Percentiles rank a stretch among this genome's conserved stretches.
These are phyloP conservation scores for Corchorus capsularis DNA, from an alignment of 345 rosid genomes.

Conservation along the genomic window DNA sequence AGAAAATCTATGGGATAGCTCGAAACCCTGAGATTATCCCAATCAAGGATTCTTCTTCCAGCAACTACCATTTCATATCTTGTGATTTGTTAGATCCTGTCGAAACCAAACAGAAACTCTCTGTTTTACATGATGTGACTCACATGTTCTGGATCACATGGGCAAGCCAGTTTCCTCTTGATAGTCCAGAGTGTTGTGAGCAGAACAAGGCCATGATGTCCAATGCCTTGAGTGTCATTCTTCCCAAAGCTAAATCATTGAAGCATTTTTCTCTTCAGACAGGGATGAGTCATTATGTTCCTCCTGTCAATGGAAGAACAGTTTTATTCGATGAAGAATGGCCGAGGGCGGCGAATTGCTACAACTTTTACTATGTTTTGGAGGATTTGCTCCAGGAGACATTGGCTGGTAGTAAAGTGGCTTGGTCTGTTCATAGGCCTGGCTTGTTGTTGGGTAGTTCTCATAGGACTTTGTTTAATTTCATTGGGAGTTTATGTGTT, in stretches of 20 bases:
- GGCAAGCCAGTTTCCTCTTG: constrained; percentile 61
- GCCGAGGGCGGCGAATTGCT: constrained; percentile 42
- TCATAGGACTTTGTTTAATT: constrained; percentile 57
- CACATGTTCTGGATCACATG: constrained; percentile 91
- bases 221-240: constrained; percentile 63
- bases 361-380: constrained; percentile 65
- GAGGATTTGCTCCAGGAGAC: constrained; percentile 75
- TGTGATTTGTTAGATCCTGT: constrained; percentile 66
- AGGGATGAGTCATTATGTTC: constrained; percentile 81
- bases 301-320: constrained; percentile 39
- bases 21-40: constrained; percentile 54
- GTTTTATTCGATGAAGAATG: constrained; percentile 56
- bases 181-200: constrained; percentile 59
- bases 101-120: constrained; percentile 52
- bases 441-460: constrained; percentile 85
- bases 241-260: constrained; percentile 49
- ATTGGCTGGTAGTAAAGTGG: constrained; percentile 42
- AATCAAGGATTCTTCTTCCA: constrained; percentile 26
- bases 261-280: constrained; percentile 84
- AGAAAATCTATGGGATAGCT: constrained; percentile 71
- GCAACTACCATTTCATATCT: constrained; percentile 60
- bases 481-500: constrained; percentile 76
- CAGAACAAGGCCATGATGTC: constrained; percentile 71
- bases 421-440: constrained; percentile 83
- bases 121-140: constrained; percentile 51